Evolutionary conservation across 768 basidiomycete genomes (phyloP), one percentile per base, ranked within the genome.

Genomic region (Tylopilus sp.): DNA sequence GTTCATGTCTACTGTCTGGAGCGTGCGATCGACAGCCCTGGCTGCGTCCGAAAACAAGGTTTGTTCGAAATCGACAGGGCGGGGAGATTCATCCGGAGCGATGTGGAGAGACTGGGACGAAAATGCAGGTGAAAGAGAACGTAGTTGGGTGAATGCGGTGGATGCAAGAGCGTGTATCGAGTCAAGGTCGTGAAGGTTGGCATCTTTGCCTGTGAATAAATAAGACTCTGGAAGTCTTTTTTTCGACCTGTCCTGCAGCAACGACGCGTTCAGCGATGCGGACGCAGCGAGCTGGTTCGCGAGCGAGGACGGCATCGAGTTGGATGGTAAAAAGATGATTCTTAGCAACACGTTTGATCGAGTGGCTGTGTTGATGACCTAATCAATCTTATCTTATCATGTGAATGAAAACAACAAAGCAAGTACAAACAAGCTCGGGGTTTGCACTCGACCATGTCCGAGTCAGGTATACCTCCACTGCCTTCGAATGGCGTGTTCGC

Each of bases 131-230:
- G 86, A 79, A 30, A 95, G 68, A 2, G 80, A 68, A 20, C 79
- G 67, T 15, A 97, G 78, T 43, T 90, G 87, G 2, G 83, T 68
- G 57, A 93, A 83, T 7, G 86, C 91, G 62, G 91, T 92, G 44
- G 79, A 71, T 3, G 80, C 91, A 9, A 98, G 77, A 0, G 91
- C 85, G 62, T 88, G 80, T 47, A 98, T 81, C 6, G 91, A 79
- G 65, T 95, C 86, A 51, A 97, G 74, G 69, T 98, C 94, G 66
- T 97, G 88, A 51, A 82, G 74, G 60, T 89, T 84, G 9, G 92
- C 92, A 44, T 90, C 87, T 52, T 79, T 78, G 36, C 86, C 82
- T 13, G 87, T 82, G 69, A 95, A 97, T 31, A 99, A 80, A 72
- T 98, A 98, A 0, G 93, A 95, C 64, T 86, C 82, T 0, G 80